Evolutionary conservation across 2,329 filamentous ascomycete genomes (phyloP), one percentile per base, ranked within the genome.

Genomic region (Aspergillus brunneoviolaceus): DNA sequence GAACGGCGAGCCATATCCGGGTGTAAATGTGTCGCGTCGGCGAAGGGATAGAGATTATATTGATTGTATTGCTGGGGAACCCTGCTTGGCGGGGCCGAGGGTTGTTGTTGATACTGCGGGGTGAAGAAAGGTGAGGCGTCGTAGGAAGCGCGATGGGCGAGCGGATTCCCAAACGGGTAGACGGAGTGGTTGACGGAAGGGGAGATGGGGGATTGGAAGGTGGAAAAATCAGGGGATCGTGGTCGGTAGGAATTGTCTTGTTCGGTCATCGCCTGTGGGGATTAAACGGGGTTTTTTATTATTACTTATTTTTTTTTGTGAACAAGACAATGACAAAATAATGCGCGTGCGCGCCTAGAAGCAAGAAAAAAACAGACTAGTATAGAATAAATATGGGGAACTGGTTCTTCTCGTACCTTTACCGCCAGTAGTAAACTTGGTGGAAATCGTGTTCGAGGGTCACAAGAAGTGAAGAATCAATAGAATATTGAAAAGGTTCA

Each of bases 181-280:
- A 68, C 61, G 49, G 65, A 67, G 57, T 65, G 64, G 64, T 61
- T 69, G 66, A 49, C 68, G 71, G 72, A 62, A 70, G 71, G 68
- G 62, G 77, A 72, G 64, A 77, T 72, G 67, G 74, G 69, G 60
- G 76, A 69, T 66, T 79, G 70, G 69, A 81, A 78, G 69, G 76
- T 78, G 62, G 83, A 82, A 66, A 85, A 77, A 66, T 82, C 79
- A 67, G 80, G 80, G 49, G 79, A 81, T 69, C 74, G 75, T 63
- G 79, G 79, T 67, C 78, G 75, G 71, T 81, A 81, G 31, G 74
- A 73, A 58, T 74, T 77, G 65, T 79, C 74, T 67, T 74, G 74
- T 64, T 78, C 77, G 70, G 76, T 79, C 76, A 79, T 79, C 66
- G 70, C 39, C 72, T 77, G 67, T 62, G 63, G 62, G 58, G 60